Evolutionary conservation across 2,329 filamentous ascomycete species (phyloP), one percentile per base, ranked within the genome.

Genomic region (Rosellinia necatrix): DNA sequence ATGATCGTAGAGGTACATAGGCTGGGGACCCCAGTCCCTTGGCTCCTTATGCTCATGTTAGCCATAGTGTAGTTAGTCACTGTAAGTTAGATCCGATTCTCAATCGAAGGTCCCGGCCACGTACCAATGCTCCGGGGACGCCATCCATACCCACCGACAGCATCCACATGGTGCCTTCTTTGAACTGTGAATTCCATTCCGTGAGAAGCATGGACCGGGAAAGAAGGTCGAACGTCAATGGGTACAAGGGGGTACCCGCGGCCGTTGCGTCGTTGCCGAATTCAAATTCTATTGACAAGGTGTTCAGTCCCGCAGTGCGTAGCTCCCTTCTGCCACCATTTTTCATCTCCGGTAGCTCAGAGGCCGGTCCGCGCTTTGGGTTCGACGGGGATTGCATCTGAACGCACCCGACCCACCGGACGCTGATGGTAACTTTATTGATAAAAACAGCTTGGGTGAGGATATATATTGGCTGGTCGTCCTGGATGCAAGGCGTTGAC

Each of bases 131-230:
- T 30, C 41, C 41, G 10, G 41, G 41, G 6, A 17, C 12, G 30
- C 41, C 25, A 30, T 30, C 30, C 15, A 30, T 43, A 21, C 30
- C 41, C 15, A 43, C 41, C 41, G 41, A 43, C 8, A 43, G 41
- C 13, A 43, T 43, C 15, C 41, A 43, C 25, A 43, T 43, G 21
- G 25, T 43, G 21, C 41, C 41, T 25, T 43, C 15, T 25, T 43
- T 43, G 41, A 43, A 43, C 25, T 43, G 41, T 30, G 41, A 43
- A 43, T 43, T 43, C 41, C 24, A 43, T 6, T 43, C 41, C 25
- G 41, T 43, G 25, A 43, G 41, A 13, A 24, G 24, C 3, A 25
- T 25, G 21, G 25, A n/a, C 41, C 41, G 19, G 10, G 25, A 15
- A 6, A 43, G 41, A 21, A n/a, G 30, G 30, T 43, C 15, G 15